Base-by-base conservation (phyloP, 208 protist species). In the Wallacemonas collosoma region DNA sequence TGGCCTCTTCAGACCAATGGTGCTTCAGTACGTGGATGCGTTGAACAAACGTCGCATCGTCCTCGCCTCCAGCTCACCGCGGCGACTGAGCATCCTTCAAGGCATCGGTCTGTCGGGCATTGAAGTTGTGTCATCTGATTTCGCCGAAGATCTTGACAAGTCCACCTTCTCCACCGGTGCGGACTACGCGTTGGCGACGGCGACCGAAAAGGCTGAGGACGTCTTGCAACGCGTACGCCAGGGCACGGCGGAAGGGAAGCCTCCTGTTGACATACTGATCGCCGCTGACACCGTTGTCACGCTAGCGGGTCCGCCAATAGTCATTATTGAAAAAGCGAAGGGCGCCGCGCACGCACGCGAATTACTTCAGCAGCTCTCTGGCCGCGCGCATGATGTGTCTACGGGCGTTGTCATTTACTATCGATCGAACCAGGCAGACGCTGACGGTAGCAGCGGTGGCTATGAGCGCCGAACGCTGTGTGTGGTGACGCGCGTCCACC, bases 91-190 rank as follows among this genome's bases (percentile, higher is more conserved):
- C 44, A 75, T 82, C 61, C 76, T 86, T 5, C 44, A 65, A 4
- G 26, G 47, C 36, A 51, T 80, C n/a, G 81, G 81, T 2, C 77
- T 86, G 1, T 14, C 36, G 9, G n/a, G 71, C 55, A n/a, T 79
- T 4, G 65, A 75, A 41, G 77, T 86, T 9, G 44, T 54, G 12
- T 43, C 63, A 7, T 86, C 81, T 26, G 48, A 48, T 41, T 78
- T 86, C 68, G 77, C 63, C 15, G 81, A 86, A 51, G 71, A 86
- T 45, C 68, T 86, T 0, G 53, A 64, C 36, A 82, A 86, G 56
- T 43, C 2, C 17, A 2, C 48, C 5, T 86, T 82, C 48, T 45
- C 54, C 15, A 69, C 51, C 56, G 77, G 71, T 65, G 81, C 70
- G 5, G 77, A 72, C 44, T 86, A 86, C 56, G 73, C 73, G 26